Evolutionary conservation across 148 eudicot genomes (phyloP).

Genomic region (Arbutus unedo): DNA sequence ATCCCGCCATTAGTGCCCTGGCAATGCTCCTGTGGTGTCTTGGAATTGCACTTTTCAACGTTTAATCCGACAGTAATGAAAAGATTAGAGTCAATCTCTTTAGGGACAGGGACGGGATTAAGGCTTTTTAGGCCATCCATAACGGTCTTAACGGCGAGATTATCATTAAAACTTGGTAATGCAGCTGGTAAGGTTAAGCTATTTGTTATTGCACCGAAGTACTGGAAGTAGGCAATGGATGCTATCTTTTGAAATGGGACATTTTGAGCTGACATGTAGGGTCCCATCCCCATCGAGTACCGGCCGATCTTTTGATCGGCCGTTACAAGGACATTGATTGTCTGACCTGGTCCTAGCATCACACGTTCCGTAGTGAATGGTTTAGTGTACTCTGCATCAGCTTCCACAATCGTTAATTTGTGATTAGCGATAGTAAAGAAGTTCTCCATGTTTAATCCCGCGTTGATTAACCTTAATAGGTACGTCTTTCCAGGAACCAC

Average conservation of each 20-base stretch:
- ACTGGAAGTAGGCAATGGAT: slow-evolving; percentile 51
- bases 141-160: slow-evolving; percentile 38
- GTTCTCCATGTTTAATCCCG: slow-evolving; percentile 55
- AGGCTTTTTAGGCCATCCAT: slow-evolving; percentile 55
- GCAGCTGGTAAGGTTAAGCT: slow-evolving; percentile 35
- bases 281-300: slow-evolving; percentile 59
- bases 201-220: slow-evolving; percentile 37
- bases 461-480: slow-evolving; percentile 54
- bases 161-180: slow-evolving; percentile 49
- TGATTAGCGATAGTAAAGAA: slow-evolving; percentile 67
- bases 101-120: slow-evolving; percentile 36
- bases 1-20: slow-evolving; percentile 45
- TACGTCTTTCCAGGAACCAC: slow-evolving; percentile 60
- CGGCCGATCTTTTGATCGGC: slow-evolving; percentile 42
- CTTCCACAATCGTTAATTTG: slow-evolving; percentile 60
- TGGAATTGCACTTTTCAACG: slow-evolving; percentile 49
- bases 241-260: slow-evolving; percentile 50
- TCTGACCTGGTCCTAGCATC: slow-evolving; percentile 68
- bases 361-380: slow-evolving; percentile 41
- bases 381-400: slow-evolving; percentile 61
- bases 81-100: slow-evolving; percentile 53
- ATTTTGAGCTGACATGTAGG: slow-evolving; percentile 57
- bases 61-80: slow-evolving; percentile 60
- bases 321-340: slow-evolving; percentile 50
- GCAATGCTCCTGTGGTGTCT: slow-evolving; percentile 40